Evolutionary conservation across 140 eudicot genomes (phyloP), one percentile per base, ranked within the genome.

Genomic region (Oenanthe javanica): DNA sequence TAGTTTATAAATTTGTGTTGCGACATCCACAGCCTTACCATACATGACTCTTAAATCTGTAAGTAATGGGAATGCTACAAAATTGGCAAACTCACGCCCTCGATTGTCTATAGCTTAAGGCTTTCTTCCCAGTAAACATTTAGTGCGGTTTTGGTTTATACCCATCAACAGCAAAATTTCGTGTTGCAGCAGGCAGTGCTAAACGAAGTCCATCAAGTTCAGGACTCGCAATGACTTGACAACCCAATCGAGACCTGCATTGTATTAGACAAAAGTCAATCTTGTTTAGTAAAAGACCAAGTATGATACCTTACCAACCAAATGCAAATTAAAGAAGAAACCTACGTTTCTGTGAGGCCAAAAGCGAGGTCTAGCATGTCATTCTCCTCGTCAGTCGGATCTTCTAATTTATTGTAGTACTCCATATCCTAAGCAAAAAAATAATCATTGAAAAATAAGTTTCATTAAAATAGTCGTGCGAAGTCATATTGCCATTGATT

Each of bases 361-460:
- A 93, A 93, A 57, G 98, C 98, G 66, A 91, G 98, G 86, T 93
- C 98, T 75, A 93, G 80, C 98, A 93, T 93, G 89, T 93, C 98
- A 80, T 91, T 93, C 79, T 93, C 98, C 89, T 93, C 98, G 75
- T 93, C 97, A 16, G 92, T 88, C 79, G 98, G 98, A 31, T 91
- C 98, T 47, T 88, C 90, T 80, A 93, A 88, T 85, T 89, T 93
- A 85, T 93, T 93, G 86, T 93, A 93, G 46, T 89, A 84, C 55
- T 87, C 69, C 81, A 88, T 75, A n/a, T 91, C 96, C 97, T 93
- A 82, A 79, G 69, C 4, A 9, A 9, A 61, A 72, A 74, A 85
- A 46, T 31, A 3, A 52, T 61, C 64, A 61, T 27, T 15, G 5
- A 1, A 3, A 73, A 4, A 5, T 43, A 18, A 50, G 31, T 49